Conservation (phyloP, 495 filamentous ascomycete genomes). For the Hypoxylon subgilvum region DNA sequence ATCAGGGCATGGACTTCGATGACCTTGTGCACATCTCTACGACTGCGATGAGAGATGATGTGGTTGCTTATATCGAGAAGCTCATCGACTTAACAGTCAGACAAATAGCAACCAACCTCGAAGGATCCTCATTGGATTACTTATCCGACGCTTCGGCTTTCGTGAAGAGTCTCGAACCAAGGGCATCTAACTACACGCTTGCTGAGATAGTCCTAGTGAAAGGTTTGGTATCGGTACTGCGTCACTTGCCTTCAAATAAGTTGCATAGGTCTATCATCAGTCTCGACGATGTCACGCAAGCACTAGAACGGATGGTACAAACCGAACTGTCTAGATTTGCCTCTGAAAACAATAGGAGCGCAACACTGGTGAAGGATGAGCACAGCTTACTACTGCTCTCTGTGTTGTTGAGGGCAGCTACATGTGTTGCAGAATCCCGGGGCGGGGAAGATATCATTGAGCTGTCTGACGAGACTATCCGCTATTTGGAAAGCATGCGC, state of each 20-base stretch:
- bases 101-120: constrained; percentile 33
- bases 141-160: constrained; percentile 28
- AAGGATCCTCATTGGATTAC: constrained; percentile 30
- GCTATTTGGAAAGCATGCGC: constrained; percentile 39
- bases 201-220: constrained; percentile 35
- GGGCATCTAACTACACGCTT: not conserved
- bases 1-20: constrained; percentile 45
- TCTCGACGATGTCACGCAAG: constrained; percentile 16
- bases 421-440: constrained; percentile 6
- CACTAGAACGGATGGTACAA: constrained; percentile 28
- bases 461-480: constrained; percentile 22
- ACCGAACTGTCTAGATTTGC: constrained; percentile 17
- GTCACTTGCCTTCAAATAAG: constrained; percentile 8
- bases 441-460: constrained; percentile 10
- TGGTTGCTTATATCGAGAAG: constrained; percentile 27
- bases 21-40: constrained; percentile 44
- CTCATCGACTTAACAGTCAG: constrained; percentile 36
- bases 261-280: constrained; percentile 9
- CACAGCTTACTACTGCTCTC: constrained; percentile 17
- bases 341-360: constrained; percentile 9
- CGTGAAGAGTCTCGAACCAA: constrained; percentile 17
- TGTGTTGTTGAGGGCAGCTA: constrained; percentile 26
- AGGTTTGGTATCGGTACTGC: constrained; percentile 26
- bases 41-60: constrained; percentile 18
- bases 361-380: not conserved